Conservation (phyloP, 179 eudicot species). For the Silene noctiflora region DNA sequence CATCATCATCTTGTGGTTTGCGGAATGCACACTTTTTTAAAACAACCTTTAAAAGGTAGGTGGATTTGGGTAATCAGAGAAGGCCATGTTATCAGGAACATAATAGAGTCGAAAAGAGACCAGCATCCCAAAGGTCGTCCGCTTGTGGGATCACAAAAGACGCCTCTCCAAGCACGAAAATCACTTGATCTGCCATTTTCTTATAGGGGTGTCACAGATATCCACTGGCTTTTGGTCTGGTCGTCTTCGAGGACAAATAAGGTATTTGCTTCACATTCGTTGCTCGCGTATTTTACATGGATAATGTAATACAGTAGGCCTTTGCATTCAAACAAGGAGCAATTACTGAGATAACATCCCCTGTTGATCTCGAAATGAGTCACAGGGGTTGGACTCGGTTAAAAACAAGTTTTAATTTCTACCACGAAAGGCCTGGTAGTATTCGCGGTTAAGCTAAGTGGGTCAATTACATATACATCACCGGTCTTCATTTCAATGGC, state of each 20-base stretch:
- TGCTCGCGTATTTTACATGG: neutral
- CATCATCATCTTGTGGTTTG: neutral
- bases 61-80: neutral
- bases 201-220: neutral
- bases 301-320: neutral
- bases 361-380: neutral
- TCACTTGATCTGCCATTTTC: neutral
- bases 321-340: too few relatives aligned
- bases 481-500: slow-evolving; percentile 3
- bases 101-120: neutral
- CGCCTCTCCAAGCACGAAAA: neutral
- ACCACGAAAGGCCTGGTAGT: neutral
- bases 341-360: too few relatives aligned
- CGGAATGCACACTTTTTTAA: neutral
- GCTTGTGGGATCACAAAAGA: neutral
- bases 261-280: neutral
- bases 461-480: neutral
- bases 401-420: neutral
- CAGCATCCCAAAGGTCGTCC: neutral
- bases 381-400: neutral
- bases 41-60: neutral
- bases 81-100: neutral
- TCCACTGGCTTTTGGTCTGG: neutral
- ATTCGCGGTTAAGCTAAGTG: neutral
- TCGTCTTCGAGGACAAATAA: neutral